Evolutionary conservation across 768 basidiomycete genomes (phyloP), one percentile per base, ranked within the genome.

Genomic region (Lactarius hatsudake): DNA sequence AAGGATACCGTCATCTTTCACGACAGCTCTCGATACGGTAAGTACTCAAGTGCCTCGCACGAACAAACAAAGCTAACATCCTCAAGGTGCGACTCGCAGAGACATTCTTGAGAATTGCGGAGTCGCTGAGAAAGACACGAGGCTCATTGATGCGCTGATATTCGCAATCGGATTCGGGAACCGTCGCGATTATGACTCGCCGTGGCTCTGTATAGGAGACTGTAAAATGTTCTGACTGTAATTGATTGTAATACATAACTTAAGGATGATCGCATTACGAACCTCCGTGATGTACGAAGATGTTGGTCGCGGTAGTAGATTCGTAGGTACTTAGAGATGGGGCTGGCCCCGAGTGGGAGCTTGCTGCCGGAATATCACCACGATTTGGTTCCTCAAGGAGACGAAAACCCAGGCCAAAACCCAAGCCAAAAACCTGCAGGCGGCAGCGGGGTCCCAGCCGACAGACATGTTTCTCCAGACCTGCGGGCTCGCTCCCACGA

Each of bases 81-180:
- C 28, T 20, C 1, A 65, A 87, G 86, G 78, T 86, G 8, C 80
- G 79, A 66, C 78, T 87, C 2, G 82, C 84, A 0, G 78, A 86
- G 69, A 84, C 86, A 0, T 87, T 87, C 79, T 73, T 87, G 38
- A 81, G 81, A 23, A 81, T 87, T 63, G 85, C 86, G 0, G 83
- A 85, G 61, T 85, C 86, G 0, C 72, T 87, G 73, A 78, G 79
- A 69, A 87, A 84, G 68, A 82, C 86, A 3, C 76, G 86, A 67
- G 86, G 82, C 0, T 78, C 81, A 15, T 72, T 87, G 51, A 71
- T 86, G 70, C 74, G 73, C 26, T 74, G 57, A 70, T 2, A 2
- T 53, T 23, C n/a, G 4, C 48, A 9, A 13, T 23, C 12, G 3
- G n/a, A n/a, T n/a, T 48, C 23, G 48, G 12, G 23, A 23, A n/a